phyloP scores from a whole-genome alignment of 768 basidiomycete species.

The Tylopilus felleus region DNA sequence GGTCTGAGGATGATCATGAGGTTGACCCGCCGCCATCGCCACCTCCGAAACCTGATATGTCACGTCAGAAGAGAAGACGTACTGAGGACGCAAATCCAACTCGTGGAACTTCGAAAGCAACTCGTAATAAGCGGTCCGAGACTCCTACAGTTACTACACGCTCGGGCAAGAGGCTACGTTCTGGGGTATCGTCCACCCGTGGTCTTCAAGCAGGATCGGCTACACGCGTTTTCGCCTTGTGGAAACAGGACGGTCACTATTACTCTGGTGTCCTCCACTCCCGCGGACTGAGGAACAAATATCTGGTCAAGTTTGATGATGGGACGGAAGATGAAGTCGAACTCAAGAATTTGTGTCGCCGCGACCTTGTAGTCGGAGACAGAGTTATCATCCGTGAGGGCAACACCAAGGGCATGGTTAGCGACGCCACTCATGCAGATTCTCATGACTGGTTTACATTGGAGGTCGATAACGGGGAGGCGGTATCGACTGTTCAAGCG shows the following conservation, averaged over 20 bases:
- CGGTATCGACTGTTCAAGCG: constrained; percentile 26
- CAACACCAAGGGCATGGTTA: constrained; percentile 29
- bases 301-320: constrained; percentile 68
- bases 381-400: constrained; percentile 42
- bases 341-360: constrained; percentile 51
- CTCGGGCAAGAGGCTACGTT: constrained; percentile 40
- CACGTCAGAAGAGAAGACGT: constrained; percentile 51
- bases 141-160: constrained; percentile 32
- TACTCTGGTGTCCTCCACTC: constrained; percentile 57
- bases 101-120: constrained; percentile 21
- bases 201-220: constrained; percentile 22
- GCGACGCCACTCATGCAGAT: constrained; percentile 31
- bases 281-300: constrained; percentile 30
- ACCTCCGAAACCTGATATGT: constrained; percentile 12
- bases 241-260: constrained; percentile 58
- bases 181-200: constrained; percentile 29
- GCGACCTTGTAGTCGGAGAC: constrained; percentile 53
- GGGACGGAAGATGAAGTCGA: constrained; percentile 43
- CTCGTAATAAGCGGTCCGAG: constrained; percentile 25
- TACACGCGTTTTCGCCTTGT: constrained; percentile 69
- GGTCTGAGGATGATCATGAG: constrained; percentile 41
- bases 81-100: constrained; percentile 26
- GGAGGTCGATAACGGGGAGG: constrained; percentile 37
- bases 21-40: constrained; percentile 31
- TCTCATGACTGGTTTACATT: constrained; percentile 35